Conservation (phyloP, 768 basidiomycete genomes). For the Rhizopogon salebrosus region DNA sequence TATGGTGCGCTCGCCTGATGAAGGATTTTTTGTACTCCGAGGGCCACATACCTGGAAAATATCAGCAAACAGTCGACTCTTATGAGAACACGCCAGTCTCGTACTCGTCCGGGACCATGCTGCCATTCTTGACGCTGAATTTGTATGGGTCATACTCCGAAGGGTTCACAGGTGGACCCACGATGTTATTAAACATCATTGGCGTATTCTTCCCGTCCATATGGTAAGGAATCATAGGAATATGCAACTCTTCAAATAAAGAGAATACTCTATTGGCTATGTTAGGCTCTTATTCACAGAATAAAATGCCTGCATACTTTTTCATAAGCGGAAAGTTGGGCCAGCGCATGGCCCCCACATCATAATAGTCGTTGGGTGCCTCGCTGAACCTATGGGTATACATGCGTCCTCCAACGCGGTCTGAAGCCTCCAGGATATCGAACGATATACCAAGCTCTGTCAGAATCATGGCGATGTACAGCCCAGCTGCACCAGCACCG, state of each 20-base stretch:
- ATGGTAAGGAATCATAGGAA: neutral
- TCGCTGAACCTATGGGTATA: slow-evolving; percentile 8
- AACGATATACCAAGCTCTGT: slow-evolving; percentile 14
- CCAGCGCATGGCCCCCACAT: neutral
- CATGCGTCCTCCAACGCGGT: slow-evolving; percentile 14
- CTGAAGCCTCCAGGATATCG: slow-evolving; percentile 13
- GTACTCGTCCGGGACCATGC: neutral
- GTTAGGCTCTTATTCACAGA: neutral
- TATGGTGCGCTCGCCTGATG: neutral
- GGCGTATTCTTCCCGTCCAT: neutral
- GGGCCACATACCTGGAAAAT: neutral
- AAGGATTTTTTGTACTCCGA: neutral
- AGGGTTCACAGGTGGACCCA: neutral
- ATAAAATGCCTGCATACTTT: neutral
- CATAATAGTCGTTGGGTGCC: neutral
- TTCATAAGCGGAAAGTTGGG: neutral
- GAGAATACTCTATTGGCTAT: neutral
- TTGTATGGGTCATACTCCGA: neutral
- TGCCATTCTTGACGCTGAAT: neutral
- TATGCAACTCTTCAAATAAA: neutral
- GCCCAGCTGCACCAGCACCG: slow-evolving; percentile 12
- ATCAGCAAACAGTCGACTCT: neutral
- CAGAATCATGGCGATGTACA: slow-evolving; percentile 17
- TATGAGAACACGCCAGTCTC: neutral
- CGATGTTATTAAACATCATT: neutral